Evolutionary conservation across 2,329 filamentous ascomycete genomes (phyloP), one percentile per base, ranked within the genome.

Genomic region (Trichoderma pleuroti): DNA sequence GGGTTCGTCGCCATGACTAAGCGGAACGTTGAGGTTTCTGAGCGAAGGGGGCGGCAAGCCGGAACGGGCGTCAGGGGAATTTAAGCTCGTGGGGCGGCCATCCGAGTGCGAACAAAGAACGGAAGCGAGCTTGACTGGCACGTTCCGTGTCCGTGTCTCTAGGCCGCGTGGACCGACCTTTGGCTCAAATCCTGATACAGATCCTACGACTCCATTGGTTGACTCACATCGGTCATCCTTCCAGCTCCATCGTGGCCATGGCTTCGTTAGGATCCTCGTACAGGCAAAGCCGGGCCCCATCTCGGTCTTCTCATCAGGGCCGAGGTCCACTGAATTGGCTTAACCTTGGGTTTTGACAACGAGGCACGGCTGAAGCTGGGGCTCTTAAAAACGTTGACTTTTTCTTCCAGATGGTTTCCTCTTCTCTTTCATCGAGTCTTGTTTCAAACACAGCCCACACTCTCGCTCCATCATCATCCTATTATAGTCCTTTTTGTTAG

Each of bases 61-160:
- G 59, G 36, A 62, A 28, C 59, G 59, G 59, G 56, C 39, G 66
- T 24, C 66, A 68, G 66, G 66, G 56, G 66, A 60, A 68, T 61
- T 68, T 68, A 68, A 68, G 66, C 66, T 68, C 66, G 66, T 68
- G 66, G 66, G 34, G 66, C 54, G 36, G 26, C 39, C 36, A 34
- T 61, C 54, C 65, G 65, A 68, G 39, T 68, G 65, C 65, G 65
- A 68, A 68, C 14, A 21, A 26, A 28, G 46, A 39, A 61, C 54
- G 54, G 65, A 60, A 24, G 54, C 36, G 14, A 39, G 63, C n/a
- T 21, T 65, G 46, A 34, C n/a, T 26, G n/a, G 54, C 54, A 18
- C 46, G 36, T 34, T 49, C 65, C 54, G 39, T 4, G 30, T 68
- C 65, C 56, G 56, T 36, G 39, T 32, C 21, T 26, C 18, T 49